Conservation (phyloP, 1,284 basidiomycete species). For the Cystobasidium slooffiae region DNA sequence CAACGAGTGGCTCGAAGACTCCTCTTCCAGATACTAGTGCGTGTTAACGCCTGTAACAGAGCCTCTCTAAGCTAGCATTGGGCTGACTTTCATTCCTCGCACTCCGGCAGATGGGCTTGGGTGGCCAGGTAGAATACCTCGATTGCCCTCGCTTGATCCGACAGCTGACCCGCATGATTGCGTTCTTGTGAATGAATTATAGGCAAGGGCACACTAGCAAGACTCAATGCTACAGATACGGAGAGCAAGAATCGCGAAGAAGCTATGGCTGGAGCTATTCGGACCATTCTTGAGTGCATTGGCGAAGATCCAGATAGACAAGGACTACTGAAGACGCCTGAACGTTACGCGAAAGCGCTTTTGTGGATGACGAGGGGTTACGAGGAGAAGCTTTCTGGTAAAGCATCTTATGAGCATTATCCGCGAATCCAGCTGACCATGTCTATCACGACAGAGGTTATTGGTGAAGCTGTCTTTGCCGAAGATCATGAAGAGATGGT, state of each 20-base stretch:
- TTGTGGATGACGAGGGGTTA: conserved; percentile 99
- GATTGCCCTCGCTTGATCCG: conserved; percentile 22
- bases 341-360: conserved; percentile 93
- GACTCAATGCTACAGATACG: conserved; percentile 75
- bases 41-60: too few relatives aligned
- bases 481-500: conserved; percentile 99
- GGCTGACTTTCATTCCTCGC: too few relatives aligned
- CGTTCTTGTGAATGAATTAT: conserved; percentile 6
- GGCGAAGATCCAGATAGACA: conserved; percentile 97
- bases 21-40: conserved; percentile 39
- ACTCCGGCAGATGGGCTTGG: conserved; percentile 82
- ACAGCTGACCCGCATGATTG: not conserved
- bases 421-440: not conserved
- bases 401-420: conserved; percentile 35
- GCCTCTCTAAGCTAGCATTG: too few relatives aligned
- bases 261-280: conserved; percentile 80
- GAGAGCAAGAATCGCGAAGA: conserved; percentile 74
- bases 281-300: conserved; percentile 92
- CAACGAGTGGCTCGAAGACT: conserved; percentile 34
- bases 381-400: conserved; percentile 88
- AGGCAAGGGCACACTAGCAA: conserved; percentile 88
- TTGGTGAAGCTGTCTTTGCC: conserved; percentile 97
- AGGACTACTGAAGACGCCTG: conserved; percentile 87
- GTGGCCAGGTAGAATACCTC: conserved; percentile 75
- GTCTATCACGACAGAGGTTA: conserved; percentile 71